Percentiles rank a stretch among this genome's conserved stretches.
These are phyloP conservation scores for Zygoascus biomembranicola DNA, from an alignment of 805 yeast genomes.

Conservation along the genomic window DNA sequence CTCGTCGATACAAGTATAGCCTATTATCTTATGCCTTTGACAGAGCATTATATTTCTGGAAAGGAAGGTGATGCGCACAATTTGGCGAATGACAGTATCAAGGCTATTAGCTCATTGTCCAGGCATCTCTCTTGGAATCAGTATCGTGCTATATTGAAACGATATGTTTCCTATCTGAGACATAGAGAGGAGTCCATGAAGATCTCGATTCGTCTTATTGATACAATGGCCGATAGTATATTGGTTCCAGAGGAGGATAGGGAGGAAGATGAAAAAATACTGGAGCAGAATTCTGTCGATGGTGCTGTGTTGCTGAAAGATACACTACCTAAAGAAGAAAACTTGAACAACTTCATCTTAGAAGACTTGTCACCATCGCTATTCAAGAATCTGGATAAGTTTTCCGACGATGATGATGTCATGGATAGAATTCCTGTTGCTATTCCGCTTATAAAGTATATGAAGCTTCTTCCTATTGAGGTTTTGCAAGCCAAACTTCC, in stretches of 20 bases:
- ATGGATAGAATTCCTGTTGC: constrained; percentile 69
- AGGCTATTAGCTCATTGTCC: constrained; percentile 51
- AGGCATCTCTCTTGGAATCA: constrained; percentile 67
- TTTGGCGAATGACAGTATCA: constrained; percentile 40
- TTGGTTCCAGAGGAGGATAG: neutral
- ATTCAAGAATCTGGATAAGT: constrained; percentile 40
- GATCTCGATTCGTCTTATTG: constrained; percentile 45
- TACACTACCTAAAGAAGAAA: constrained; percentile 31
- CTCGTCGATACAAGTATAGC: constrained; percentile 55
- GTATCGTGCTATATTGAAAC: constrained; percentile 61
- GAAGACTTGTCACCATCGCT: constrained; percentile 55
- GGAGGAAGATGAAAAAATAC: constrained; percentile 6
- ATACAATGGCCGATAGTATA: constrained; percentile 16
- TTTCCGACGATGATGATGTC: constrained; percentile 63
- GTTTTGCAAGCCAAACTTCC: constrained; percentile 57
- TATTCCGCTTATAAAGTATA: constrained; percentile 65
- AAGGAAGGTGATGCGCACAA: constrained; percentile 29
- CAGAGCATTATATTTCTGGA: constrained; percentile 70
- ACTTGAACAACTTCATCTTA: constrained; percentile 41
- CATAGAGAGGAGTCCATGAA: constrained; percentile 43
- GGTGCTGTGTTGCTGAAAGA: constrained; percentile 9
- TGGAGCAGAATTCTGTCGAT: neutral
- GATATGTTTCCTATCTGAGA: constrained; percentile 48
- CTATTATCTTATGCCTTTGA: constrained; percentile 74
- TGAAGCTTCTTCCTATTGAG: constrained; percentile 53